A percentile compares a stretch with the other conserved stretches of the same genome.
Conservation (phyloP, 805 yeast species). For the Diddensiella caesifluorescens region DNA sequence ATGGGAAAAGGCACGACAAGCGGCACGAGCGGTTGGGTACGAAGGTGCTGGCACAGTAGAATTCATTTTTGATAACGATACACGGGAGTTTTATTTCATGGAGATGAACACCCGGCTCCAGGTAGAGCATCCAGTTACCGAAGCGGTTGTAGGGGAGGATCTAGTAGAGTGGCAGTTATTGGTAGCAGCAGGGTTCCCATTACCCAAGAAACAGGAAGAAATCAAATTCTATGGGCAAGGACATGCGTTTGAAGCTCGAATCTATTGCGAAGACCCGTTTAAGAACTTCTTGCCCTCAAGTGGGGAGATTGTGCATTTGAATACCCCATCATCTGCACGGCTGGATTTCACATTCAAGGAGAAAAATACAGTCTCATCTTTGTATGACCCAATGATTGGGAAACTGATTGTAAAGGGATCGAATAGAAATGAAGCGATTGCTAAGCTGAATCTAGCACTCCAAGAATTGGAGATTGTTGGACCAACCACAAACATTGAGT, state of each 20-base stretch:
- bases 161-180: constrained; percentile 47
- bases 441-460: constrained; percentile 27
- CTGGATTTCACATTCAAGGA: constrained; percentile 28
- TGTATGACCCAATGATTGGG: constrained; percentile 33
- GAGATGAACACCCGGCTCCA: constrained; percentile 55
- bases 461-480: constrained; percentile 31
- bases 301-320: constrained; percentile 28
- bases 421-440: constrained; percentile 27
- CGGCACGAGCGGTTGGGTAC: constrained; percentile 45
- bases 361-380: constrained; percentile 27
- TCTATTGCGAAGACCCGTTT: constrained; percentile 33
- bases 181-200: constrained; percentile 32
- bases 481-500: constrained; percentile 31
- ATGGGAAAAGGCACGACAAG: constrained; percentile 46
- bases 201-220: constrained; percentile 30
- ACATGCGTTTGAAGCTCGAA: constrained; percentile 32
- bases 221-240: constrained; percentile 21
- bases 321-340: constrained; percentile 27
- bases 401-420: constrained; percentile 29
- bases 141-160: constrained; percentile 50
- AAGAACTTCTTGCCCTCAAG: constrained; percentile 29
- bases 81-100: constrained; percentile 50
- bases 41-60: constrained; percentile 58
- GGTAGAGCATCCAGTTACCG: constrained; percentile 56
- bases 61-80: constrained; percentile 47